These are phyloP conservation scores for Septoria petroselini DNA, from an alignment of 2,329 filamentous ascomycete species.

Conservation along the genomic window DNA sequence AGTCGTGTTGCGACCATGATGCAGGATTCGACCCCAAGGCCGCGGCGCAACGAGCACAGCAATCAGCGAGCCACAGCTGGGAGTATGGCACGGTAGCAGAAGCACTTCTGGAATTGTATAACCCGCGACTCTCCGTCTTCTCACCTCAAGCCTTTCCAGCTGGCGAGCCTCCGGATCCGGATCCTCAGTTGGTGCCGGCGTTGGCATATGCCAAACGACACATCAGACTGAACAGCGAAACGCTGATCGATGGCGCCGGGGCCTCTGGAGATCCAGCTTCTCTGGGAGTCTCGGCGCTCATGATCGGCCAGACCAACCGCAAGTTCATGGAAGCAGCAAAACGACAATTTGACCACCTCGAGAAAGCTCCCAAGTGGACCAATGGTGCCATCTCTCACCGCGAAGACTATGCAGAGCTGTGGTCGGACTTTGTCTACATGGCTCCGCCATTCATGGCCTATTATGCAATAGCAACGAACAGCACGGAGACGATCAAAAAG, in stretches of 20 bases:
- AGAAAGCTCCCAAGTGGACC: slow-evolving; percentile 39
- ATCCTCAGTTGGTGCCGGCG: slow-evolving; percentile 16
- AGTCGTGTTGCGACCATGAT: slow-evolving; percentile 17
- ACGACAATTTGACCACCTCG: slow-evolving; percentile 44
- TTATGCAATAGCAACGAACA: slow-evolving; percentile 41
- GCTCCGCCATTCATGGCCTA: slow-evolving; percentile 50
- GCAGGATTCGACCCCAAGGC: slow-evolving; percentile 17
- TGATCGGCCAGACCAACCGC: slow-evolving; percentile 42
- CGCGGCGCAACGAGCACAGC: slow-evolving; percentile 16
- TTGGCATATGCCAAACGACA: slow-evolving; percentile 35
- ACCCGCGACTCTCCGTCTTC: slow-evolving; percentile 35
- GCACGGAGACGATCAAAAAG: slow-evolving; percentile 38
- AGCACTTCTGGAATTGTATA: slow-evolving; percentile 43
- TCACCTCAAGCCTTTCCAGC: slow-evolving; percentile 18
- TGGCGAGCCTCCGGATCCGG: slow-evolving; percentile 7
- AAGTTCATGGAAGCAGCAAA: slow-evolving; percentile 41
- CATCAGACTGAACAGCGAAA: slow-evolving; percentile 35
- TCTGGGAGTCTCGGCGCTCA: slow-evolving; percentile 45
- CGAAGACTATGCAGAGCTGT: slow-evolving; percentile 44
- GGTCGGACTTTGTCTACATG: slow-evolving; percentile 53
- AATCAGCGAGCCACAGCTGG: slow-evolving; percentile 36
- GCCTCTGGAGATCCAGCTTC: slow-evolving; percentile 48
- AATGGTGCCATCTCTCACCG: slow-evolving; percentile 50
- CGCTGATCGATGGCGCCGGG: slow-evolving; percentile 39
- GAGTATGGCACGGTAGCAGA: slow-evolving; percentile 44